A percentile compares a stretch with the other conserved stretches of the same genome.
phyloP scores from a whole-genome alignment of 768 basidiomycete species.

The Auricularia sp. region DNA sequence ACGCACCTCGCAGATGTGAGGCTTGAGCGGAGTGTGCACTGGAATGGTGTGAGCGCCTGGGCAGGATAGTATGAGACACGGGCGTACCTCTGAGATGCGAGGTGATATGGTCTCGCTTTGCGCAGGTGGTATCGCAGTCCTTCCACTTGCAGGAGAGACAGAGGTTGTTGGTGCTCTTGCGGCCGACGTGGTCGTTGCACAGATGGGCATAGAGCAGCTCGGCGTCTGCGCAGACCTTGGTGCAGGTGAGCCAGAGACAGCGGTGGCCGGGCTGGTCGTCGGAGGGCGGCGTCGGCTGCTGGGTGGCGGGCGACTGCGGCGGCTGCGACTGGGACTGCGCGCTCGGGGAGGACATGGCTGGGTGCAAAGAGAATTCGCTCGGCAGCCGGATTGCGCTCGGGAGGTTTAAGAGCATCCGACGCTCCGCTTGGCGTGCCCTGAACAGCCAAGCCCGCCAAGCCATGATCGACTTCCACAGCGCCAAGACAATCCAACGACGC shows the following conservation, averaged over 20 bases:
- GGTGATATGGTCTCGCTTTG: slow-evolving; percentile 99
- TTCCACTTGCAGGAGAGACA: slow-evolving; percentile 95
- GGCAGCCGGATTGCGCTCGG: no score
- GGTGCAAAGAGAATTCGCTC: no score
- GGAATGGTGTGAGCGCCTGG: slow-evolving; percentile 4
- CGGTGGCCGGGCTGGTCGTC: slow-evolving; percentile 15
- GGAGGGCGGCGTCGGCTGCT: not conserved
- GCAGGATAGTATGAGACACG: slow-evolving; percentile 3
- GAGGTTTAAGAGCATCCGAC: no score
- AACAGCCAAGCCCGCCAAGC: no score
- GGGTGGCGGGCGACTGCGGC: not conserved
- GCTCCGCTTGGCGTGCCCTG: no score
- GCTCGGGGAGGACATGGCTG: not conserved
- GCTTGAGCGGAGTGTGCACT: slow-evolving; percentile 96
- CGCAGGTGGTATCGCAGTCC: slow-evolving; percentile 84
- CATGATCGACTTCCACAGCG: no score
- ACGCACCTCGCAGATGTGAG: slow-evolving; percentile 74
- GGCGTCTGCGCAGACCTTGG: slow-evolving; percentile 50
- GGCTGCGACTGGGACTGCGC: not conserved
- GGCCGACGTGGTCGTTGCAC: slow-evolving; percentile 89
- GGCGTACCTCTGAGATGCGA: slow-evolving; percentile 78
- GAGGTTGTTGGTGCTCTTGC: slow-evolving; percentile 93
- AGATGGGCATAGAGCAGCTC: slow-evolving; percentile 88
- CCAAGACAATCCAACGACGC: no score
- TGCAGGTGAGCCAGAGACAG: slow-evolving; percentile 73